Conservation (phyloP, 352 stramenopile species). For the Phytophthora pseudosyringae region DNA sequence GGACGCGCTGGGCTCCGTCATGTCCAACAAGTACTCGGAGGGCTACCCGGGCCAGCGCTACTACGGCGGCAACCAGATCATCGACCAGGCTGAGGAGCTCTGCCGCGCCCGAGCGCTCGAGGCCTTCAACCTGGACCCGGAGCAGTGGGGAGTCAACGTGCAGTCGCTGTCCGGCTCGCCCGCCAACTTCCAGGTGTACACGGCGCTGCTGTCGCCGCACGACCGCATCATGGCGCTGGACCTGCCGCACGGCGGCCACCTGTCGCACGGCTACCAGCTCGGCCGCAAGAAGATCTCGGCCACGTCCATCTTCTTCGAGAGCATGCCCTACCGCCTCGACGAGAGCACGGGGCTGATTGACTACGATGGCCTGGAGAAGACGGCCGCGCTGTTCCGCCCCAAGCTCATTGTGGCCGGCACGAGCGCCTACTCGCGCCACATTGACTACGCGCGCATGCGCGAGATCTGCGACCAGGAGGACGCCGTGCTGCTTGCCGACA, state of each 20-base stretch:
- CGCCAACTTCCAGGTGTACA: slow-evolving; percentile 99
- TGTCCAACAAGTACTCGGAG: slow-evolving; percentile 99
- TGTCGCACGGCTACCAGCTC: slow-evolving; percentile 99
- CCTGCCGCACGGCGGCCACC: slow-evolving; percentile 97
- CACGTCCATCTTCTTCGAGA: slow-evolving; percentile 99
- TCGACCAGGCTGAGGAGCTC: slow-evolving; percentile 98
- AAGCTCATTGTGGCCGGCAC: slow-evolving; percentile 99
- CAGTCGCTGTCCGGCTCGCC: slow-evolving; percentile 98
- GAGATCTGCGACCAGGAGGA: slow-evolving; percentile 95
- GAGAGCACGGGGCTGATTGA: slow-evolving; percentile 97
- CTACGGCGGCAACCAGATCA: slow-evolving; percentile 99
- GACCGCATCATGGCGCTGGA: slow-evolving; percentile 99
- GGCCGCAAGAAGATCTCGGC: slow-evolving; percentile 99
- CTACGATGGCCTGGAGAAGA: slow-evolving; percentile 98
- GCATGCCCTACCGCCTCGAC: slow-evolving; percentile 98
- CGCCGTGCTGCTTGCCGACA: slow-evolving; percentile 98
- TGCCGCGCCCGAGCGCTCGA: slow-evolving; percentile 98
- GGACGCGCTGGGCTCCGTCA: slow-evolving; percentile 97
- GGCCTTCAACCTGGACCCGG: slow-evolving; percentile 96
- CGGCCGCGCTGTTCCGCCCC: slow-evolving; percentile 92
- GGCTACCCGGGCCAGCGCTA: slow-evolving; percentile 94
- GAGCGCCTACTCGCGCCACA: slow-evolving; percentile 98
- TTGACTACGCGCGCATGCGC: slow-evolving; percentile 99
- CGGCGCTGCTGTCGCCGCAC: slow-evolving; percentile 97
- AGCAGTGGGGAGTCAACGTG: slow-evolving; percentile 97